Conservation (phyloP, 352 stramenopile species). For the Globisporangium cystogenes region DNA sequence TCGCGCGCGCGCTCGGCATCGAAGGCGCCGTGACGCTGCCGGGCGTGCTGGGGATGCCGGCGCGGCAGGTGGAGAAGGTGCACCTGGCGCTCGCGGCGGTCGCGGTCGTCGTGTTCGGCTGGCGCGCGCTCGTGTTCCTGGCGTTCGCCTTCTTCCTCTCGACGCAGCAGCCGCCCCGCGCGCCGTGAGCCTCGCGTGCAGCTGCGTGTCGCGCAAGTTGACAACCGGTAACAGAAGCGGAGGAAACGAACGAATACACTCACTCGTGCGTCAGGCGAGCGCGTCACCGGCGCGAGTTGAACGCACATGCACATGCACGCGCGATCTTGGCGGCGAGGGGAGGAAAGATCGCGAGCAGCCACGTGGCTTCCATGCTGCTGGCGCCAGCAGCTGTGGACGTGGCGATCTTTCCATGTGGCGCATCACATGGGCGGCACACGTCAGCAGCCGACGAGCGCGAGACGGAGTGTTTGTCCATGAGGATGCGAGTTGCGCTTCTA, state of each 20-base stretch:
- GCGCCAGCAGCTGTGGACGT: no score
- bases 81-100: slow-evolving; percentile 52
- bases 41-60: slow-evolving; percentile 43
- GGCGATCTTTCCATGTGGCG: not conserved
- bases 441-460: no score
- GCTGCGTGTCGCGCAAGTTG: no score
- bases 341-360: not conserved
- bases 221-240: no score
- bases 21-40: slow-evolving; percentile 62
- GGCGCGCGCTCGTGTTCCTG: slow-evolving; percentile 66
- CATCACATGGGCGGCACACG: not conserved
- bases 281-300: no score
- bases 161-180: slow-evolving; percentile 25
- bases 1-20: slow-evolving; percentile 48
- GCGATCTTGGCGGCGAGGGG: not conserved
- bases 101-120: slow-evolving; percentile 57
- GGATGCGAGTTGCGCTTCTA: not conserved
- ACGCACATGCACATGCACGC: no score
- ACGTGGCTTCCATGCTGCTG: no score
- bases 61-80: slow-evolving; percentile 63
- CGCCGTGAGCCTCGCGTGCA: no score
- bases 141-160: slow-evolving; percentile 63
- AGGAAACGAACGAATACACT: no score
- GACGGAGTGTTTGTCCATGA: not conserved
- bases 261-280: no score